Conservation (phyloP, 148 eudicot genomes). For the Bassia scoparia region DNA sequence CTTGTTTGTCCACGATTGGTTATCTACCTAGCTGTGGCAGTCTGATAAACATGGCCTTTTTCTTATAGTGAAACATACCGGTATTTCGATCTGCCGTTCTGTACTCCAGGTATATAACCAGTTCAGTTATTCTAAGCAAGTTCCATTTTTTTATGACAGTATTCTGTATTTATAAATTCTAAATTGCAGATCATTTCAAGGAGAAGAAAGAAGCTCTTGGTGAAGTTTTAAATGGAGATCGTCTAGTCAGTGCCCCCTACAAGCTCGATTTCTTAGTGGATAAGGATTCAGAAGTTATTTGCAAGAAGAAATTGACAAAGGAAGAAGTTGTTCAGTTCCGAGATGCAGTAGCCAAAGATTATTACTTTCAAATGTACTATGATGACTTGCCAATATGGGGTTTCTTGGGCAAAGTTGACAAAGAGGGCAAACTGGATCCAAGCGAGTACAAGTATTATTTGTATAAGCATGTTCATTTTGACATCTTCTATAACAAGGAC, state of each 20-base stretch:
- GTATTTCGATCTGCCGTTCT: slow-evolving; percentile 70
- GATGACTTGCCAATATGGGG: slow-evolving; percentile 77
- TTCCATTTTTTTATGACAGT: background rate
- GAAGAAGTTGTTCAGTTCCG: slow-evolving; percentile 51
- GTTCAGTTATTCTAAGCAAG: background rate
- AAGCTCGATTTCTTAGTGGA: slow-evolving; percentile 55
- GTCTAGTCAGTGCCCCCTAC: slow-evolving; percentile 63
- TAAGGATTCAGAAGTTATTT: slow-evolving; percentile 53
- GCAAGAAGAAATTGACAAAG: slow-evolving; percentile 47
- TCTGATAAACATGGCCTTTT: slow-evolving; percentile 13
- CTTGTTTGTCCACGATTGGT: background rate
- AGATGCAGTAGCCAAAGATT: slow-evolving; percentile 60
- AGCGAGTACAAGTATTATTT: slow-evolving; percentile 55
- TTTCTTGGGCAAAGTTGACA: slow-evolving; percentile 59
- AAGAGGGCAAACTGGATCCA: slow-evolving; percentile 54
- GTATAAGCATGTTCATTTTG: slow-evolving; percentile 59
- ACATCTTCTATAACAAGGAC: slow-evolving; percentile 58
- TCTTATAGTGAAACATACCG: slow-evolving; percentile 64
- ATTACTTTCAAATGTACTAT: slow-evolving; percentile 71
- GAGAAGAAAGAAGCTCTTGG: slow-evolving; percentile 79
- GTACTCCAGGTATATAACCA: slow-evolving; percentile 42
- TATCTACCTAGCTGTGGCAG: background rate
- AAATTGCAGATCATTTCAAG: slow-evolving; percentile 42
- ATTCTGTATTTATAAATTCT: background rate
- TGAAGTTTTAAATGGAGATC: slow-evolving; percentile 72